Base-by-base conservation (phyloP, 768 basidiomycete species). In the Coprinopsis cinerea region DNA sequence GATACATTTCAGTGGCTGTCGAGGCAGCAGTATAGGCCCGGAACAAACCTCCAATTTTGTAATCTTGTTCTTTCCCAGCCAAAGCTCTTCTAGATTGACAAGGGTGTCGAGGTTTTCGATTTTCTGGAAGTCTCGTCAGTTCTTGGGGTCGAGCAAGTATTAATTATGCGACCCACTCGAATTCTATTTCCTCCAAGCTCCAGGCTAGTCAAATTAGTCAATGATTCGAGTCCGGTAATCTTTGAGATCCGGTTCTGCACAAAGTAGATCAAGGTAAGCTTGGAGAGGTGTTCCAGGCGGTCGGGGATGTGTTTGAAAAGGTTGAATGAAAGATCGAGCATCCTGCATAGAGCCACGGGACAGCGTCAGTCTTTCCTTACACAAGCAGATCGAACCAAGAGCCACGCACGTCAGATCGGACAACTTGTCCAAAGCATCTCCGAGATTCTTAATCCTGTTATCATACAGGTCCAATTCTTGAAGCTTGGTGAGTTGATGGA, bases 41-140 rank as follows among this genome's bases (percentile, higher is more conserved):
- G 30, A 35, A 20, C 49, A 15, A 27, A 50, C 49, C 76, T 94
- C 88, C 3, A 99, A 77, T 63, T 81, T 84, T 4, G 83, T 64
- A 51, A 99, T 91, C 71, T 97, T 99, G 64, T 99, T 99, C 76
- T 99, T 99, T 6, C 96, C 96, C 2, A 98, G 68, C 92, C 95
- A 98, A 2, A 99, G 72, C 59, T 97, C 93, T 56, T 93, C 90
- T 9, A 99, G 71, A 55, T 86, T 88, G 1, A 83, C 78, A 32
- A 96, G 70, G 1, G 78, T 73, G 10, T 90, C 89, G 2, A 98
- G 66, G 34, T 85, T 85, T 63, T 97, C 91, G 50, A 99, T 95
- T 71, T 75, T 79, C 93, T 96, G 53, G 9, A 25, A 37, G 49
- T 34, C 49, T 55, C 44, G 20, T 51, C 30, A 27, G 17, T 25